Base-by-base conservation (phyloP, 2,329 filamentous ascomycete genomes). In the Exophiala aquamarina region DNA sequence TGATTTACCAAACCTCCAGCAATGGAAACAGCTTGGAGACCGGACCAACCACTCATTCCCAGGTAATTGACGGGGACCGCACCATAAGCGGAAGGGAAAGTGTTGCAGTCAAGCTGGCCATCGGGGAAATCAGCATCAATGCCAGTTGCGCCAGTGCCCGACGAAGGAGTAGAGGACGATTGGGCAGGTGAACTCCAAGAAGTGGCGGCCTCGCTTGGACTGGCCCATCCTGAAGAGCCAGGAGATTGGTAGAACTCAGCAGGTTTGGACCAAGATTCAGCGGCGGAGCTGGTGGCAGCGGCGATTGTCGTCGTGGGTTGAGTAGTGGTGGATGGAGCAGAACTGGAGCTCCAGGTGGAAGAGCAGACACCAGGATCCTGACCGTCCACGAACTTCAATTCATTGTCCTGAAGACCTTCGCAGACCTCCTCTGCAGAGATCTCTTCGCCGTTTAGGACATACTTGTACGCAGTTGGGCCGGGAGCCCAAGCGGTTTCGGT, bases 81-180 rank as follows among this genome's bases (percentile, higher is more conserved):
- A 59, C 93, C 93, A 62, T 94, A 97, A 0, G 81, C 74, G 3
- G 82, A 83, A 13, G 91, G 91, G 73, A 96, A 95, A 2, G 75
- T 63, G 53, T 67, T 70, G 72, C 93, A 97, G 55, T 77, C 69
- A 44, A 94, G 61, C 58, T 82, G 68, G 50, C 88, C 88, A 66
- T 85, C 84, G 10, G 86, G 87, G 76, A 97, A 97, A 6, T 83
- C 72, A 13, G 71, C 70, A 56, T 82, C 73, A 44, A 92, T 57
- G 41, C 87, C 87, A 18, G 62, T 72, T 41, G 67, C 73, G 26
- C 57, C 56, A 38, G 49, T 52, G 21, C 33, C 18, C 49, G 47
- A 56, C 46, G 50, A 47, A 55, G 56, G 41, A 14, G 51, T 18
- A 23, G 49, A 41, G 41, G 57, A 47, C 36, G 54, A 50, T 55